Base-by-base conservation (phyloP, 805 yeast genomes). In the Cyberlindnera mississippiensis region DNA sequence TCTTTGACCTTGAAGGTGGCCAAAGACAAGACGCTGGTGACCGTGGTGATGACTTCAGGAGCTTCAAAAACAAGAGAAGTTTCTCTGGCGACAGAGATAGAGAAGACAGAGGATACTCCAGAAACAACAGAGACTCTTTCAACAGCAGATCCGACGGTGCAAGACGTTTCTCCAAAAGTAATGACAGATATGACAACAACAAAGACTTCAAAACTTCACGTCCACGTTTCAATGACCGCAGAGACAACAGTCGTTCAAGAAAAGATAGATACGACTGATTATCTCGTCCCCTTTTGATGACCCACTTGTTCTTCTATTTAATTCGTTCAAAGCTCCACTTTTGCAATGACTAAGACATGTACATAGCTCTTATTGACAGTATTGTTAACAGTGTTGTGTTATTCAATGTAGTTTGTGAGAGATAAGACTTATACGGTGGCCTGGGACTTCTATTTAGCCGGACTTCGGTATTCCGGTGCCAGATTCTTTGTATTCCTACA, bases 1-100 rank as follows among this genome's bases (percentile, higher is more conserved):
- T 48, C 37, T 57, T 53, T 38, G 56, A 57, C 33, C 33, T 48
- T 28, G 42, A 39, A 14, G 37, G 38, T n/a, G 15, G 20, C 12
- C 28, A 16, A 6, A 35, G 28, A 9, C 11, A 15, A 11, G 27
- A n/a, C 10, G 14, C 28, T 28, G 20, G n/a, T n/a, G 28, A 10
- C 11, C 19, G 6, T 14, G 28, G n/a, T 5, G 17, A 18, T 30
- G 14, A 6, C 20, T 13, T 9, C 31, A 26, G 31, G 11, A 18
- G 18, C 10, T 17, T 13, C 20, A 20, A 33, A 10, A 35, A 15
- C 30, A 14, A 28, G n/a, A 28, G 40, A 35, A 37, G 35, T 10
- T 15, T 28, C 18, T 33, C 27, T 6, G 38, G 32, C 17, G 18
- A 19, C 41, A 28, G 43, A 24, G 41, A 39, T 26, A 28, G 33